Conservation (phyloP, 768 basidiomycete genomes). For the Rhodosporidiobolus odoratus region DNA sequence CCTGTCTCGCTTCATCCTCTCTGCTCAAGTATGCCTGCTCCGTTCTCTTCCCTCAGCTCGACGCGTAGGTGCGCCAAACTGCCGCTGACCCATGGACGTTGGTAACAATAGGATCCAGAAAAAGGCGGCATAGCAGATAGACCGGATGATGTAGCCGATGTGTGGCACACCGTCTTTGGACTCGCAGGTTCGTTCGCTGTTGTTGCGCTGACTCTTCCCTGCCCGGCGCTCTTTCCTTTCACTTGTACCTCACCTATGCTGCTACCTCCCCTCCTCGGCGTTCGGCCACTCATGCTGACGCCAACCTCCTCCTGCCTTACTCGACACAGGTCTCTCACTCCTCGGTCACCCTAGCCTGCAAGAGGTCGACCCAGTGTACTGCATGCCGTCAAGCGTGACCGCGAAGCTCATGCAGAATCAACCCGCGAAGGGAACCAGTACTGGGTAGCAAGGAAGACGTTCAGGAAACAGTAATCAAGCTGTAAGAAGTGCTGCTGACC, state of each 20-base stretch:
- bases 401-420: not conserved
- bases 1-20: slow-evolving; percentile 73
- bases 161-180: slow-evolving; percentile 95
- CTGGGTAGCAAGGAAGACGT: not conserved
- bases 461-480: too few relatives aligned
- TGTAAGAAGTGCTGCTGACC: too few relatives aligned
- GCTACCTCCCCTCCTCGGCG: not conserved
- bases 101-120: slow-evolving; percentile 66
- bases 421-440: not conserved
- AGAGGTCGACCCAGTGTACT: slow-evolving; percentile 89
- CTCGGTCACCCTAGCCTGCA: slow-evolving; percentile 77
- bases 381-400: slow-evolving; percentile 72
- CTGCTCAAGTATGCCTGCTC: slow-evolving; percentile 62
- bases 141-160: slow-evolving; percentile 87
- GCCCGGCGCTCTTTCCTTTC: too few relatives aligned
- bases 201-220: not conserved
- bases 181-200: slow-evolving; percentile 59
- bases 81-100: not conserved
- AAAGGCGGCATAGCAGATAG: slow-evolving; percentile 89
- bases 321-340: slow-evolving; percentile 80
- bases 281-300: not conserved
- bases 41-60: not conserved
- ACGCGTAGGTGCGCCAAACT: too few relatives aligned
- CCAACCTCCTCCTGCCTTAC: not conserved
- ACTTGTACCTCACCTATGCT: too few relatives aligned